Evolutionary conservation across 495 filamentous ascomycete species (phyloP).

Genomic region (Poronia punctata): DNA sequence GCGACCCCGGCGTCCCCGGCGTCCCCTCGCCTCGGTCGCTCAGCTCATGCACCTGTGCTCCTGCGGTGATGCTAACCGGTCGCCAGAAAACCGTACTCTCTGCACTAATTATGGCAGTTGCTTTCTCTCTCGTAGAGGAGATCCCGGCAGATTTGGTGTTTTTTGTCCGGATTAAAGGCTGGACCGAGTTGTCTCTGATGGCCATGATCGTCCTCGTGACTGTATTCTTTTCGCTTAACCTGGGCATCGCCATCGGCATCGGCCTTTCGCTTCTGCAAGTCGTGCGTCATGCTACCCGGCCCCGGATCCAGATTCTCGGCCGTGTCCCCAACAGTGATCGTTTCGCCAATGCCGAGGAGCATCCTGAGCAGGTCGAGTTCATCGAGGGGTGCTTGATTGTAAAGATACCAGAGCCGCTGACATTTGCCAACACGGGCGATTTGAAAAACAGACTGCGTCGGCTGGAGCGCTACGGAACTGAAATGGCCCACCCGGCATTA

Average conservation of each 20-base stretch:
- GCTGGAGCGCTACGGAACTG: slow-evolving; percentile 82
- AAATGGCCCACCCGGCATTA: slow-evolving; percentile 75
- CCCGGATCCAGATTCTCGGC: slow-evolving; percentile 94
- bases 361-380: slow-evolving; percentile 71
- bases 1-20: too few relatives aligned
- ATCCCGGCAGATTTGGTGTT: slow-evolving; percentile 85
- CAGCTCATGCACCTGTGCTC: background rate
- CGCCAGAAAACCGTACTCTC: slow-evolving; percentile 86
- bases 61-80: slow-evolving; percentile 16
- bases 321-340: slow-evolving; percentile 73
- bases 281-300: slow-evolving; percentile 80
- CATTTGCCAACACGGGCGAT: slow-evolving; percentile 94
- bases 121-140: slow-evolving; percentile 91
- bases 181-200: slow-evolving; percentile 81
- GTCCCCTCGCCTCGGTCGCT: too few relatives aligned
- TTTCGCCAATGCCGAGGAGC: slow-evolving; percentile 84
- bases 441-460: slow-evolving; percentile 76
- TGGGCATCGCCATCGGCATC: slow-evolving; percentile 85
- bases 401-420: slow-evolving; percentile 93
- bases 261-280: slow-evolving; percentile 82
- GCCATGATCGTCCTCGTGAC: slow-evolving; percentile 79
- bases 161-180: slow-evolving; percentile 80
- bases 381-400: slow-evolving; percentile 90
- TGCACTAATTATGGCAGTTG: slow-evolving; percentile 92
- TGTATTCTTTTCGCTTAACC: slow-evolving; percentile 81